Evolutionary conservation across 2,329 filamentous ascomycete species (phyloP).

Genomic region (Fusarium sambucinum): DNA sequence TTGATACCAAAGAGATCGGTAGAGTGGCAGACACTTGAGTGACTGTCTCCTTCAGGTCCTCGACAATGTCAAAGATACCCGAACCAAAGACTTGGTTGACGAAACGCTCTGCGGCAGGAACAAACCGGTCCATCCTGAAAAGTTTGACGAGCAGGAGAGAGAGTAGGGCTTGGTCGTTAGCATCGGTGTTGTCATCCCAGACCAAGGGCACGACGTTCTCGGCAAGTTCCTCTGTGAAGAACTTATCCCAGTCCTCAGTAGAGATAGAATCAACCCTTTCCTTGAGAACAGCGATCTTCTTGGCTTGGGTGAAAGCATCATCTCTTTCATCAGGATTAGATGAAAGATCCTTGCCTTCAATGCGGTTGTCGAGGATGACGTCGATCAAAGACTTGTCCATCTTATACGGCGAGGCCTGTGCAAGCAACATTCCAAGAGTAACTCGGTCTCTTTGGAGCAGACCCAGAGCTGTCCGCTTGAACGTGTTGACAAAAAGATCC

Average conservation of each 20-base stretch:
- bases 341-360: constrained; percentile 83
- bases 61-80: constrained; percentile 83
- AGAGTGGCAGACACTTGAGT: constrained; percentile 84
- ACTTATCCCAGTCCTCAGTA: constrained; percentile 78
- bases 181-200: constrained; percentile 73
- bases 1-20: constrained; percentile 92
- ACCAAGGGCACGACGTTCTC: constrained; percentile 84
- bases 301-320: constrained; percentile 75
- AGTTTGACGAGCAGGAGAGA: constrained; percentile 93
- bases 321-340: constrained; percentile 73
- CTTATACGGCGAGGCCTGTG: constrained; percentile 93
- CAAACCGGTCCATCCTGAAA: constrained; percentile 94
- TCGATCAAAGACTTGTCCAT: constrained; percentile 95
- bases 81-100: constrained; percentile 86
- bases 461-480: constrained; percentile 92
- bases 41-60: constrained; percentile 88
- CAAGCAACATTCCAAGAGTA: constrained; percentile 92
- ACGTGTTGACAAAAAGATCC: constrained; percentile 90
- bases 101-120: constrained; percentile 93
- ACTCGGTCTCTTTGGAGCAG: constrained; percentile 94
- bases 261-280: constrained; percentile 74
- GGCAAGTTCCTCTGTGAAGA: constrained; percentile 86
- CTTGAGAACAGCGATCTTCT: constrained; percentile 79
- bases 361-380: constrained; percentile 80
- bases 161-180: constrained; percentile 80